phyloP scores from a whole-genome alignment of 345 rosid genomes.

The Raphanus raphanistrum region DNA sequence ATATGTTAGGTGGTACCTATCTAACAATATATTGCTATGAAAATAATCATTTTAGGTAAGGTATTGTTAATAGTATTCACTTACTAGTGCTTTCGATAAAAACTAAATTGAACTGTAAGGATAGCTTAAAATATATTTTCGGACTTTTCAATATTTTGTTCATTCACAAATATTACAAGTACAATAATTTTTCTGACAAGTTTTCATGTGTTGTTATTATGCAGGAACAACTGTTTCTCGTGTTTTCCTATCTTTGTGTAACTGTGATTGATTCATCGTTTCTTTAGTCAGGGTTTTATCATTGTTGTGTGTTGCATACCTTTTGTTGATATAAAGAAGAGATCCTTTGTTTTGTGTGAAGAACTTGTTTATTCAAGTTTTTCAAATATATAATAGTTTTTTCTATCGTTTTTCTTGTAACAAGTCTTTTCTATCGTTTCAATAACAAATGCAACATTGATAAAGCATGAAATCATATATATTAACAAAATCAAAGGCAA shows the following conservation, averaged over 20 bases:
- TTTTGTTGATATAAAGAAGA: constrained; percentile 21
- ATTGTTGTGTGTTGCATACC: constrained; percentile 1
- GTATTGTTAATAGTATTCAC: background rate
- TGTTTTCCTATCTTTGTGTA: constrained; percentile 15
- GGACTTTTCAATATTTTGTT: background rate
- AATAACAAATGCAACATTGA: background rate
- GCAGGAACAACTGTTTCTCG: constrained; percentile 37
- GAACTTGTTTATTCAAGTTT: background rate
- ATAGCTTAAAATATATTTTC: background rate
- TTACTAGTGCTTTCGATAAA: background rate
- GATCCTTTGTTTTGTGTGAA: constrained; percentile 15
- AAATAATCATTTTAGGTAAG: background rate
- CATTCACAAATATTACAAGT: background rate
- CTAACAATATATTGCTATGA: background rate
- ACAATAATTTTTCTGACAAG: background rate
- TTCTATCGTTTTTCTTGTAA: background rate
- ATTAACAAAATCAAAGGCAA: background rate
- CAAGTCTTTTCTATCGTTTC: background rate
- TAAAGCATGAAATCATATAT: background rate
- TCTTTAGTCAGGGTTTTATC: constrained; percentile 5
- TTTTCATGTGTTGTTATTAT: background rate
- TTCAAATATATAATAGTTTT: background rate
- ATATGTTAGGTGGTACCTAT: background rate
- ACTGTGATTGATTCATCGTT: constrained; percentile 15
- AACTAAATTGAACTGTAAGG: background rate